Percentiles rank a stretch among this genome's conserved stretches.
Conservation (phyloP, 352 stramenopile genomes). For the Globisporangium cylindrosporum region DNA sequence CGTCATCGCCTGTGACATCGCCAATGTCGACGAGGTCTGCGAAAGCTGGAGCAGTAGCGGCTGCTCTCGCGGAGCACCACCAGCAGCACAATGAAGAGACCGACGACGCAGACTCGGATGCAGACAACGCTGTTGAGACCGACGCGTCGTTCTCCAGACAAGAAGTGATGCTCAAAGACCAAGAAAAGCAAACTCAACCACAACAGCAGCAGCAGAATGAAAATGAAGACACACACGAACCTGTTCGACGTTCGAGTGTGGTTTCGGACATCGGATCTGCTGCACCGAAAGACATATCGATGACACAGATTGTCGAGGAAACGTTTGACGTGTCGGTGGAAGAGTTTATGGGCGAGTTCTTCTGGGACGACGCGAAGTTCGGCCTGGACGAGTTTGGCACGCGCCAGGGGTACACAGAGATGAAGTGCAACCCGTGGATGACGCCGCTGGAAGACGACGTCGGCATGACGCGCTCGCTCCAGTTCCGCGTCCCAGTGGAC, state of each 20-base stretch:
- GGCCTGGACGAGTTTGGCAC: conserved; percentile 63
- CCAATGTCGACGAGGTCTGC: background rate
- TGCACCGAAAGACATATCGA: conserved; percentile 69
- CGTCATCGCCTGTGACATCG: conserved; percentile 2
- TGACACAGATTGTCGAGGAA: conserved; percentile 64
- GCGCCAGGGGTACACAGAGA: conserved; percentile 65
- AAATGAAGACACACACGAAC: conserved; percentile 5
- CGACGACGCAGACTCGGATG: conserved; percentile 8
- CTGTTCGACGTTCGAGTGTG: conserved; percentile 29
- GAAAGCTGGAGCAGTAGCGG: background rate
- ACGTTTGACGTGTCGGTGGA: conserved; percentile 62
- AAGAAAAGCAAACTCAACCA: background rate
- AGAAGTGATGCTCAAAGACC: background rate
- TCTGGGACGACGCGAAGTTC: conserved; percentile 64
- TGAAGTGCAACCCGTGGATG: conserved; percentile 69
- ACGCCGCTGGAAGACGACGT: conserved; percentile 38
- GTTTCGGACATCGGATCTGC: conserved; percentile 62
- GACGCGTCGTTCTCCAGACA: background rate
- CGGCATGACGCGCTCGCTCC: conserved; percentile 62
- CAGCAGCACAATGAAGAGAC: conserved; percentile 9
- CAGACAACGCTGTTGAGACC: conserved; percentile 3
- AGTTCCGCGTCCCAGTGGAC: conserved; percentile 75
- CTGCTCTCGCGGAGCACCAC: background rate
- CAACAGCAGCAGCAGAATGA: conserved; percentile 1
- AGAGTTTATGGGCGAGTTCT: conserved; percentile 68